Base-by-base conservation (phyloP, 2,329 filamentous ascomycete genomes). In the Sclerotinia minor region DNA sequence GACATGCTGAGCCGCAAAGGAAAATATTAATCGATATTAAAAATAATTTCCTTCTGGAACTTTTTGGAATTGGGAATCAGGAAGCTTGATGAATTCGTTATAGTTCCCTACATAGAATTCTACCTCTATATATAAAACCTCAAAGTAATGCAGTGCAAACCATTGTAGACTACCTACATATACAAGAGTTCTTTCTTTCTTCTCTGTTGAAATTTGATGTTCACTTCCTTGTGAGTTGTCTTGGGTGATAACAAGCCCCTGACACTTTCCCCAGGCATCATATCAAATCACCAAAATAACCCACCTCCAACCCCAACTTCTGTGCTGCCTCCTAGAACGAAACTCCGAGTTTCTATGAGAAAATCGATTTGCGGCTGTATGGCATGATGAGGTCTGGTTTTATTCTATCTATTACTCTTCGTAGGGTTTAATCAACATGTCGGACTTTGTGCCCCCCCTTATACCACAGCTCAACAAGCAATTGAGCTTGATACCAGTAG, bases 401-500 rank as follows among this genome's bases (percentile, higher is more conserved):
- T 9, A 7, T 41, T 52, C 32, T 26, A 63, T 54, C 38, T 35
- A 21, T 67, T 32, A 52, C 65, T 67, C 57, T 67, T 17, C 58
- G 32, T 44, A 67, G 65, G 63, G 55, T 61, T 45, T 67, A 35
- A 67, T 67, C 57, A 75, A 73, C 72, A 68, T 73, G 26, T 74
- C 75, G 47, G 35, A 65, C 24, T 53, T 69, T 41, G 32, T 63
- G 29, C 69, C 70, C 61, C 67, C 70, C 53, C 58, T 67, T 53
- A 64, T 73, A 19, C 72, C 71, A 57, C 72, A 73, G 47, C 68
- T 71, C 35, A 70, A 68, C 26, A 71, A 68, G 63, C 70, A 75
- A 4, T 65, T 77, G 63, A 76, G 71, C 60, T 71, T 77, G 61
- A 76, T 78, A 58, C 92, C 95, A 55, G 94, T 98, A 47, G 89